These are phyloP conservation scores for Cryphonectria parasitica DNA, from an alignment of 2,329 filamentous ascomycete genomes.

Conservation along the genomic window DNA sequence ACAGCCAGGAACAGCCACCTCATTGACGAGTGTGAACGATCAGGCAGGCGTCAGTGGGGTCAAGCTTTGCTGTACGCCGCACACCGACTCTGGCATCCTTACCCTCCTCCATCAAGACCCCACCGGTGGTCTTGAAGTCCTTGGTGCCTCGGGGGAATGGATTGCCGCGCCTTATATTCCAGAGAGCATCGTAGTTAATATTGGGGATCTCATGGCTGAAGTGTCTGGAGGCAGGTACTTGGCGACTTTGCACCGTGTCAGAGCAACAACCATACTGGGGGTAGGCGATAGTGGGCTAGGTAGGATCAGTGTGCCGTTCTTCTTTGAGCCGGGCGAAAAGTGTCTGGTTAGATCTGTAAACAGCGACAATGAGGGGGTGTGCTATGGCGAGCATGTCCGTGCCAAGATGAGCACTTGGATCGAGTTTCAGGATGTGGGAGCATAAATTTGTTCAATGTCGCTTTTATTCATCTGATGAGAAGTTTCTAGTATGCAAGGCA, in stretches of 20 bases:
- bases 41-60: neutral
- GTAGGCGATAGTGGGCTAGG: neutral
- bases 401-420: constrained; percentile 12
- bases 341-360: neutral
- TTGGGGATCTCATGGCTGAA: constrained; percentile 28
- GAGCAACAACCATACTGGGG: neutral
- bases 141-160: constrained; percentile 24
- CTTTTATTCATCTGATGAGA: neutral
- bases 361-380: neutral
- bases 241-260: constrained; percentile 19
- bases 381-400: constrained; percentile 10
- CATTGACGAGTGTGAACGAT: too few species aligned
- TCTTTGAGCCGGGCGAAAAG: constrained; percentile 12
- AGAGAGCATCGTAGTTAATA: constrained; percentile 24
- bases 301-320: constrained; percentile 12
- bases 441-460: neutral
- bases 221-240: constrained; percentile 27
- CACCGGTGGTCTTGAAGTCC: constrained; percentile 3
- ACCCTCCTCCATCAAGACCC: constrained; percentile 12
- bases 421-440: constrained; percentile 1
- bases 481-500: neutral
- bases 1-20: neutral
- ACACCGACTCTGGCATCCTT: constrained; percentile 10
- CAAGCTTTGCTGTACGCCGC: constrained; percentile 12
- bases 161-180: constrained; percentile 28